Base-by-base conservation (phyloP, 2,329 filamentous ascomycete genomes). In the Alternaria sp. region DNA sequence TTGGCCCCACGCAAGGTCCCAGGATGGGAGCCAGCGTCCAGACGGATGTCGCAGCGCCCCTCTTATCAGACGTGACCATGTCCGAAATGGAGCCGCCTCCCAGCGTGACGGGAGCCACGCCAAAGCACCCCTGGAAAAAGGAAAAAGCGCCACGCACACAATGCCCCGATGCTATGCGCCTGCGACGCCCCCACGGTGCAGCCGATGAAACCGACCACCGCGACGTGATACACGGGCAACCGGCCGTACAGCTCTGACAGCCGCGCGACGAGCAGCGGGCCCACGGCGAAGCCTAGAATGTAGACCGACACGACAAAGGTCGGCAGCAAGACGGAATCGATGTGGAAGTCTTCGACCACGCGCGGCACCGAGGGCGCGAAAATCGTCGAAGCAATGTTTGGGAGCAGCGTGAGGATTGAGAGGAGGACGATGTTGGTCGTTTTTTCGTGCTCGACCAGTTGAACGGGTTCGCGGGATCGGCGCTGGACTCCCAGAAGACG, bases 281-380 rank as follows among this genome's bases (percentile, higher is more conserved):
- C 77, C 23, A 77, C 66, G 17, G 76, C 75, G 37, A 78, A 79
- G 0, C 77, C 77, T 2, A 79, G 65, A 24, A 79, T 60, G 52
- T 78, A 79, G 4, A 79, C 70, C 8, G 74, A 76, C 17, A 79
- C 77, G 4, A 79, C 73, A 17, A 78, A 77, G 2, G 73, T 49
- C 3, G 75, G 71, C 9, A 78, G 67, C 9, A 73, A 42, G 8
- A 70, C 73, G 9, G 72, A 75, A 3, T 64, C 59, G 13, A 67
- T 71, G 34, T 72, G 39, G 45, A 79, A 79, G 1, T 69, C 61
- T 2, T 49, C 52, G 63, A 79, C 72, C 2, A 79, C 73, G 55
- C 85, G 77, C 0, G 85, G 84, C 0, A 91, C 85, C 11, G 85
- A 88, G 0, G 89, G 89, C 0, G 88, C 88, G 60, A 79, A 79